Base-by-base conservation (phyloP, 208 protist genomes). In the Acanthamoeba quina region DNA sequence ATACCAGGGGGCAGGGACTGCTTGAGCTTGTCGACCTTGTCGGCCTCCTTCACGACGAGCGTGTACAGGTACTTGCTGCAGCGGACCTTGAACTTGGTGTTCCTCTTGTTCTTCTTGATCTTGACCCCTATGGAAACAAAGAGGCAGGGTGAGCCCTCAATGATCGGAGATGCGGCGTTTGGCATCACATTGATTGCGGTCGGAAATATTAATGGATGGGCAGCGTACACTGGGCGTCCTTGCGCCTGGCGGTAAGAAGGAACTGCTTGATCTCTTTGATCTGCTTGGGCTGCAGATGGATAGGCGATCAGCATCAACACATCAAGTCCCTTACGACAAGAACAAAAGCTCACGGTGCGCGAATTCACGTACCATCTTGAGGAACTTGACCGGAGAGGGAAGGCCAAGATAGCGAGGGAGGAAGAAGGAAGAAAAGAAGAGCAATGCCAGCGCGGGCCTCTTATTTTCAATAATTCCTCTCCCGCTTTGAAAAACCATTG, bases 41-140 rank as follows among this genome's bases (percentile, higher is more conserved):
- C 94, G 0, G 89, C 58, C 68, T 97, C 95, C 47, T 85, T n/a
- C n/a, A n/a, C n/a, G n/a, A n/a, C n/a, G n/a, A n/a, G n/a, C n/a
- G n/a, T n/a, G n/a, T n/a, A n/a, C 86, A 97, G 94, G 95, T 96
- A 97, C 26, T 90, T 74, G 76, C 83, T 94, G 94, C 95, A 96
- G 68, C 97, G 96, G 34, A 97, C 95, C 96, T 98, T 98, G 96
- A 97, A 97, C 95, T 98, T 98, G n/a, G 94, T 95, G 89, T 82
- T 66, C 34, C 94, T 94, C 85, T 96, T 96, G 62, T 90, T 94
- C 92, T 97, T 97, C 94, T 97, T 97, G 70, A 98, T 97, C 94
- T 96, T 96, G 68, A 97, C 94, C 47, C 78, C 85, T 91, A 24
- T 49, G 24, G 72, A 3, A 24, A 2, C 24, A 60, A 90, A 44